Percentiles rank a stretch among this genome's conserved stretches.
phyloP scores from a whole-genome alignment of 495 filamentous ascomycete genomes.

The Rhypophila decipiens region DNA sequence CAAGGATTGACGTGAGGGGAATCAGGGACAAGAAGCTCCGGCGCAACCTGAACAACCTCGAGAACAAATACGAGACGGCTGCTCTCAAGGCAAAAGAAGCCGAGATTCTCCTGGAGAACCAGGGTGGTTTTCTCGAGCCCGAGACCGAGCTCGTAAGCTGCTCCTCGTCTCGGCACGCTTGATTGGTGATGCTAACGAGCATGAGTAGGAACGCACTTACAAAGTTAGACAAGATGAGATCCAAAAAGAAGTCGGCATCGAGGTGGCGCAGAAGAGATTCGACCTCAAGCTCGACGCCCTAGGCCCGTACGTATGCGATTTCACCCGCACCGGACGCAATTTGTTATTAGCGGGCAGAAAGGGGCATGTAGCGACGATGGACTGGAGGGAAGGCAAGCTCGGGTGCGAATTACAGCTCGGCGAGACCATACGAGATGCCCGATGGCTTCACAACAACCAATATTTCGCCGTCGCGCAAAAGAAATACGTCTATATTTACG shows the following conservation, averaged over 20 bases:
- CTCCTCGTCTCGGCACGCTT: not conserved
- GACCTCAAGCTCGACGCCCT: slow-evolving; percentile 76
- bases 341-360: slow-evolving; percentile 82
- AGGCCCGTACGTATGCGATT: slow-evolving; percentile 82
- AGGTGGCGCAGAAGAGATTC: slow-evolving; percentile 86
- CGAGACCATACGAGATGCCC: slow-evolving; percentile 83
- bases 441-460: slow-evolving; percentile 94
- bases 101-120: slow-evolving; percentile 86
- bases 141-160: slow-evolving; percentile 59
- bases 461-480: slow-evolving; percentile 97
- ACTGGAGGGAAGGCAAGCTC: slow-evolving; percentile 88
- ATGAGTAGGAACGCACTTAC: slow-evolving; percentile 65
- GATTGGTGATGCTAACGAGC: not conserved
- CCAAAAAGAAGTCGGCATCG: slow-evolving; percentile 60
- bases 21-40: slow-evolving; percentile 84
- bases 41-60: slow-evolving; percentile 67
- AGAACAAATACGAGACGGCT: slow-evolving; percentile 75
- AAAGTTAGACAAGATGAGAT: slow-evolving; percentile 90
- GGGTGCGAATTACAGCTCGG: slow-evolving; percentile 84
- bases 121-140: slow-evolving; percentile 79
- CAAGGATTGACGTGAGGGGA: slow-evolving; percentile 50
- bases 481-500: slow-evolving; percentile 90
- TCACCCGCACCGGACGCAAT: slow-evolving; percentile 80
- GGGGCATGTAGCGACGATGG: slow-evolving; percentile 93
- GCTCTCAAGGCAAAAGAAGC: slow-evolving; percentile 81